Percentiles rank a stretch among this genome's conserved stretches.
Conservation (phyloP, 148 eudicot species). For the Cornus florida region DNA sequence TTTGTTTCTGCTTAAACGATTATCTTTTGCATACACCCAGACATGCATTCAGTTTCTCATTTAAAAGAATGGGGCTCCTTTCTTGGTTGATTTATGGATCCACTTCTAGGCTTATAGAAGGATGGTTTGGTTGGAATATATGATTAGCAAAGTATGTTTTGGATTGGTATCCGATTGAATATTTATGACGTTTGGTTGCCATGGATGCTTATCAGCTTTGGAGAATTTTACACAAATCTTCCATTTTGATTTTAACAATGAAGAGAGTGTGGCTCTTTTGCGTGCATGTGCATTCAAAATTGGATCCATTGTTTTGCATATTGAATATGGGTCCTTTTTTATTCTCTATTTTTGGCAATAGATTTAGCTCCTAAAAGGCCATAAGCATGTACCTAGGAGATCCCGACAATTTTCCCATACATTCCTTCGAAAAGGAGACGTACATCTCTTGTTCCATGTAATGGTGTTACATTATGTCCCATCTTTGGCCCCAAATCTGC, state of each 20-base stretch:
- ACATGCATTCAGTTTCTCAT: neutral
- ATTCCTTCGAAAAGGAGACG: no score
- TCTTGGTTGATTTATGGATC: neutral
- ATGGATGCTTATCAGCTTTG: neutral
- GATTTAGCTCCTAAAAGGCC: neutral
- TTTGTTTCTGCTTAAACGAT: neutral
- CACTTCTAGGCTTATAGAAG: no score
- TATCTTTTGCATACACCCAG: neutral
- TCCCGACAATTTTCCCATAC: neutral
- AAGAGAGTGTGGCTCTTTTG: neutral
- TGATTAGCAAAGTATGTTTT: neutral
- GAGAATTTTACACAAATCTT: neutral
- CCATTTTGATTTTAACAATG: neutral
- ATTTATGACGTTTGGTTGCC: neutral
- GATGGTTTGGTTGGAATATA: neutral
- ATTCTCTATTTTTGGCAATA: neutral
- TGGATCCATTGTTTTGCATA: neutral
- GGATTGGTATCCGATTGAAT: neutral
- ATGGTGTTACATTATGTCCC: neutral
- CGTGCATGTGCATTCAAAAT: neutral
- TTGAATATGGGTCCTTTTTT: neutral
- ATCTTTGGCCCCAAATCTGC: neutral
- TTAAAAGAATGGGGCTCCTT: neutral
- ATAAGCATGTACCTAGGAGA: neutral
- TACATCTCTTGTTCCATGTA: no score